Percentiles rank a stretch among this genome's conserved stretches.
These are phyloP conservation scores for Umbilicus rupestris DNA, from an alignment of 164 flowering plant genomes.

Conservation along the genomic window DNA sequence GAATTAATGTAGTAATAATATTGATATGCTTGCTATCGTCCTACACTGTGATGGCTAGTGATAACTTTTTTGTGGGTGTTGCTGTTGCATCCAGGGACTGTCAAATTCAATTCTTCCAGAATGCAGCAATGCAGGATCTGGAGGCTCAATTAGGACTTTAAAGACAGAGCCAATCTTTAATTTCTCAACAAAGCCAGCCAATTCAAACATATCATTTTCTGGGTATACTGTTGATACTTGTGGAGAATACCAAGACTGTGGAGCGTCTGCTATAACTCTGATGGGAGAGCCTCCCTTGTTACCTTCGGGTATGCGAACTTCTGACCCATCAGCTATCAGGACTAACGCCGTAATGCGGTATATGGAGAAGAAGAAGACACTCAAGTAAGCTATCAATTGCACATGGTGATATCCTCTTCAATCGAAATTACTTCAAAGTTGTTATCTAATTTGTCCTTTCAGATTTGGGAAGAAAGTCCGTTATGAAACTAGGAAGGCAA, in stretches of 20 bases:
- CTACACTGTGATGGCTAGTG: too few relatives aligned
- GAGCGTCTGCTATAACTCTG: conserved; percentile 45
- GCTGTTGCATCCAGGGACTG: conserved; percentile 16
- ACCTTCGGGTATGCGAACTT: conserved; percentile 40
- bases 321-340: conserved; percentile 38
- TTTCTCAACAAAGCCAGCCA: conserved; percentile 27
- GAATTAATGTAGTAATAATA: too few relatives aligned
- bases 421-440: background rate
- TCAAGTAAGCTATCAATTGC: conserved; percentile 39
- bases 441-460: background rate
- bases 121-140: conserved; percentile 74
- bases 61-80: too few relatives aligned
- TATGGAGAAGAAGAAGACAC: conserved; percentile 75
- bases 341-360: conserved; percentile 75
- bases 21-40: too few relatives aligned
- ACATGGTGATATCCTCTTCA: background rate
- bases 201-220: conserved; percentile 60
- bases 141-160: conserved; percentile 60
- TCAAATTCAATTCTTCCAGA: conserved; percentile 45
- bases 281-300: conserved; percentile 78
- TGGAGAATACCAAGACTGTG: conserved; percentile 22
- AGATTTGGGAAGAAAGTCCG: background rate
- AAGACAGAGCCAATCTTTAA: conserved; percentile 55
- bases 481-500: background rate
- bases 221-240: conserved; percentile 48